phyloP scores from a whole-genome alignment of 306 rosid genomes.

The Medicago arabica region DNA sequence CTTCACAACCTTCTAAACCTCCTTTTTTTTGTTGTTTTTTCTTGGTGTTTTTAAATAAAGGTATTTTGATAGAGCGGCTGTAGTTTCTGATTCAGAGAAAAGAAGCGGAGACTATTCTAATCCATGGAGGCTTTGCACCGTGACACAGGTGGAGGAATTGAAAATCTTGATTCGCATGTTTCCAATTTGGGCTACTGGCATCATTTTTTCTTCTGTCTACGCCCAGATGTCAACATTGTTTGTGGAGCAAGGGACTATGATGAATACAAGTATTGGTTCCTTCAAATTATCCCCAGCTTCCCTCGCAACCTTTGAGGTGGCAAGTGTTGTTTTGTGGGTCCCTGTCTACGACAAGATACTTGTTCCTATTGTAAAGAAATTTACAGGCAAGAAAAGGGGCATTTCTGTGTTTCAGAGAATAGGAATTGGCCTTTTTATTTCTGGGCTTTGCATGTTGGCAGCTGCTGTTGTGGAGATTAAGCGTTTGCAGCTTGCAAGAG shows the following conservation, averaged over 20 bases:
- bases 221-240: slow-evolving; percentile 96
- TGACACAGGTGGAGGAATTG: slow-evolving; percentile 92
- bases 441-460: slow-evolving; percentile 78
- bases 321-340: slow-evolving; percentile 84
- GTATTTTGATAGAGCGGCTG: slow-evolving; percentile 87
- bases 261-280: slow-evolving; percentile 77
- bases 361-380: slow-evolving; percentile 74
- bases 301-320: slow-evolving; percentile 70
- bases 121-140: slow-evolving; percentile 89
- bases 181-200: slow-evolving; percentile 90
- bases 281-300: slow-evolving; percentile 87
- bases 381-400: slow-evolving; percentile 78
- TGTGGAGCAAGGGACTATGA: slow-evolving; percentile 87
- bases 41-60: slow-evolving; percentile 49
- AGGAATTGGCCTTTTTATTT: slow-evolving; percentile 79
- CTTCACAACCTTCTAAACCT: slow-evolving; percentile 11
- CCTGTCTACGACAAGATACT: slow-evolving; percentile 78
- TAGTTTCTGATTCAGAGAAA: slow-evolving; percentile 62
- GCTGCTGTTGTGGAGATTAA: slow-evolving; percentile 79
- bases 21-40: no score
- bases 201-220: slow-evolving; percentile 78
- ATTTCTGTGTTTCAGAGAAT: slow-evolving; percentile 76
- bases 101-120: slow-evolving; percentile 57
- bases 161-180: slow-evolving; percentile 86
- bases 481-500: slow-evolving; percentile 65